phyloP scores from a whole-genome alignment of 768 basidiomycete species.

The Boletus bicolor region DNA sequence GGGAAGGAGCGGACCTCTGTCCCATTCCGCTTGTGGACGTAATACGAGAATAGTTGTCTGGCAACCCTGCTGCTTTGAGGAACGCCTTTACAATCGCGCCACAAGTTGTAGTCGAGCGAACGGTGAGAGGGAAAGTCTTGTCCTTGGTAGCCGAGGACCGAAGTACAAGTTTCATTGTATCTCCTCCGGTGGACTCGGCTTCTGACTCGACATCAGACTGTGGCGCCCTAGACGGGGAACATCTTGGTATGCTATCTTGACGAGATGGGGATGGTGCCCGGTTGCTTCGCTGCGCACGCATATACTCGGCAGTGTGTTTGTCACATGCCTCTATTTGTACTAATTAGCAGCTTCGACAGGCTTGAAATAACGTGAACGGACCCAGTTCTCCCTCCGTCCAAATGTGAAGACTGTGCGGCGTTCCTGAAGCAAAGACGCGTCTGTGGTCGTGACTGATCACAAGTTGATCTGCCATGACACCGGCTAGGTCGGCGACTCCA shows the following conservation, averaged over 20 bases:
- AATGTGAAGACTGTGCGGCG: conserved; percentile 60
- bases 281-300: conserved; percentile 41
- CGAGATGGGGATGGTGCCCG: conserved; percentile 23
- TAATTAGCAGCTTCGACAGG: conserved; percentile 7
- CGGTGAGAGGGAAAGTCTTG: conserved; percentile 60
- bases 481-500: conserved; percentile 58
- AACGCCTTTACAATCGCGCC: conserved; percentile 74
- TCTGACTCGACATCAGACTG: conserved; percentile 32
- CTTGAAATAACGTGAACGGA: conserved; percentile 30
- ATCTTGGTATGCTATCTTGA: conserved; percentile 1
- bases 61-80: conserved; percentile 62
- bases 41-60: conserved; percentile 45
- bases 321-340: conserved; percentile 59
- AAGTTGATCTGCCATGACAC: conserved; percentile 47
- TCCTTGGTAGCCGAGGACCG: conserved; percentile 50
- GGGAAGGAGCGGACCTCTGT: conserved; percentile 22
- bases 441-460: conserved; percentile 60
- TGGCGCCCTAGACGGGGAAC: conserved; percentile 21
- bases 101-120: conserved; percentile 73
- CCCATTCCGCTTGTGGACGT: conserved; percentile 37
- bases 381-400: conserved; percentile 69
- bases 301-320: conserved; percentile 58
- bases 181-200: conserved; percentile 36
- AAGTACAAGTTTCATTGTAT: conserved; percentile 63
- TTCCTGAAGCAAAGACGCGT: conserved; percentile 67